A percentile compares a stretch with the other conserved stretches of the same genome.
phyloP scores from a whole-genome alignment of 225 moss, liverwort and hornwort species.

The Neckera pumila region DNA sequence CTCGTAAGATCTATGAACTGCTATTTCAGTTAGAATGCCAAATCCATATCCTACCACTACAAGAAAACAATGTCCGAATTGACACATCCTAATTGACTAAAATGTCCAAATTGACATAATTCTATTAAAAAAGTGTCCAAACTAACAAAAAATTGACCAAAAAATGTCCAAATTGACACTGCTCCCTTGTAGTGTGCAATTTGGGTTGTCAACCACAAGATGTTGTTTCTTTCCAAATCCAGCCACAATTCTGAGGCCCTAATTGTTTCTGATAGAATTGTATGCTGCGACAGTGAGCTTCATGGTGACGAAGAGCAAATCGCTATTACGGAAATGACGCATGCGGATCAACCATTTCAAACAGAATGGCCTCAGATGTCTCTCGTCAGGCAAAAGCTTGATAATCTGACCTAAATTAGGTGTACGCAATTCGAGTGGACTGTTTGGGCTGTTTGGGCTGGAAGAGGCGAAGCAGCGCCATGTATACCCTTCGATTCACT shows the following conservation, averaged over 20 bases:
- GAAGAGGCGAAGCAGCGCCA: neutral
- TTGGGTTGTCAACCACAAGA: neutral
- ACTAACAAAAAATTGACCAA: too few relatives aligned
- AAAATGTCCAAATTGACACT: too few relatives aligned
- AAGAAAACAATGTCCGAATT: too few relatives aligned
- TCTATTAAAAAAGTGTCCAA: too few relatives aligned
- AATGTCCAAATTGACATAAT: too few relatives aligned
- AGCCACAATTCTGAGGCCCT: neutral
- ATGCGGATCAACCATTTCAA: neutral
- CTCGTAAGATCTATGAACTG: neutral
- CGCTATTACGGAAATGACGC: neutral
- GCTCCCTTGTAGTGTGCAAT: too few relatives aligned
- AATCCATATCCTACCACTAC: neutral
- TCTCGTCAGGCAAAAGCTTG: neutral
- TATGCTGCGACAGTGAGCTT: neutral
- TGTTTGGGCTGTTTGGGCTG: neutral
- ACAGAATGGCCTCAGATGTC: neutral
- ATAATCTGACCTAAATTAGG: neutral
- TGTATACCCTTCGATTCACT: neutral
- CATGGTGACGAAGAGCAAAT: neutral
- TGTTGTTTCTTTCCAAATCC: neutral
- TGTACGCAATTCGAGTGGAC: neutral
- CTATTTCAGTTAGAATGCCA: neutral
- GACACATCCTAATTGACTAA: too few relatives aligned
- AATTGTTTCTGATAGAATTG: neutral